Base-by-base conservation (phyloP, 2,329 filamentous ascomycete genomes). In the Proliferodiscus dingleyae region DNA sequence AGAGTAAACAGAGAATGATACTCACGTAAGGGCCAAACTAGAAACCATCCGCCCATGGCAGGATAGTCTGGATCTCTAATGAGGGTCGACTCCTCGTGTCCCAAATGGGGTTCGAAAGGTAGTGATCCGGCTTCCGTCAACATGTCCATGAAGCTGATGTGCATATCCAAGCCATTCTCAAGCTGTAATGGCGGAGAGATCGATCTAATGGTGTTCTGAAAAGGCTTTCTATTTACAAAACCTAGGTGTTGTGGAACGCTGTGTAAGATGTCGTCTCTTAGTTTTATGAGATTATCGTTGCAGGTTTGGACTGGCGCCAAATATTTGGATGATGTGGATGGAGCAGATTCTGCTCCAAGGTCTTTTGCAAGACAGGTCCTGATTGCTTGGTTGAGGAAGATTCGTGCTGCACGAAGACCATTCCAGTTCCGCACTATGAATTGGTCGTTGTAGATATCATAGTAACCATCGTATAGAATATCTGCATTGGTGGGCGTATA, bases 361-460 rank as follows among this genome's bases (percentile, higher is more conserved):
- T 45, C 47, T 7, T 37, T 19, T 9, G 50, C 19, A n/a, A 57
- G 45, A 4, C 48, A 34, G 6, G 34, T 40, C 7, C 49, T 45
- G 28, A 59, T 49, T 6, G 43, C 47, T 40, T 57, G 52, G 41
- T 47, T 56, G 36, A 38, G 48, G 37, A 49, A 49, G 34, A 51
- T 49, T 5, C 55, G 45, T 18, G 43, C 33, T 2, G 39, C 41
- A 5, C 54, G 41, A 30, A 50, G 46, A 5, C 30, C 33, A 22
- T 57, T 57, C 49, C 48, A 57, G 13, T 49, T 45, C 28, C 55
- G 47, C 7, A 46, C 43, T 30, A 53, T 41, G 38, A 44, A 54
- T 24, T 32, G 37, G 34, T 55, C 47, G 21, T 52, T 40, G 33
- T 58, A 53, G 6, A 52, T 50, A 37, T 56, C 52, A 19, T 51